Base-by-base conservation (phyloP, 139 green algal species). In the Desmodesmus armatus region DNA sequence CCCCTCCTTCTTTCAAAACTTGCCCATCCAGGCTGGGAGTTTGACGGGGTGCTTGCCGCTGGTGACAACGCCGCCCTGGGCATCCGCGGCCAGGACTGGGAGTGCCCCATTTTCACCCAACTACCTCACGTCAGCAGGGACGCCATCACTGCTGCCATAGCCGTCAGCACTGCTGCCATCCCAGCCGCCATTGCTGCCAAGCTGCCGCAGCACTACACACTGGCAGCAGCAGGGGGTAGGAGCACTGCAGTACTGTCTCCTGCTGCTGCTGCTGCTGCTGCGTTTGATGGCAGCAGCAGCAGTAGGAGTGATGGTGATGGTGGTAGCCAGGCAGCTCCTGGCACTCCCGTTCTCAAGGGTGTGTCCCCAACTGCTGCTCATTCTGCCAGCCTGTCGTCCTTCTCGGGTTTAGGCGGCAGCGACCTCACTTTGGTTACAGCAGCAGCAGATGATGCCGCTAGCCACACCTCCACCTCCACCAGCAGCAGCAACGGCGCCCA, bases 1-100 rank as follows among this genome's bases (percentile, higher is more conserved):
- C 35, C 40, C 44, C 27, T 78, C 21, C 11, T 39, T 3, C 11
- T 78, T 39, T 62, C 51, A 62, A 62, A 62, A n/a, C n/a, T n/a
- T n/a, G n/a, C n/a, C n/a, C n/a, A n/a, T n/a, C n/a, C 83, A 91
- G 87, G 79, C 25, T 93, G 90, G 90, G 27, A 84, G 39, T 90
- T 87, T 73, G 62, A 76, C 25, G 88, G 88, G 29, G 31, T 88
- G 3, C 70, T 93, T 25, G 80, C 80, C 21, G 51, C 69, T 47
- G 80, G 49, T 44, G 69, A 80, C 29, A 80, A 80, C 40, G 19
- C 15, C 1, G 39, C 49, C 2, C 37, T 79, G 3, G 80, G 70
- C 0, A 78, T 80, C 3, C 33, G 33, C 3, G 88, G 90, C 1
- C 60, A 58, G 1, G 87, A 91, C 76, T 93, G 90, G 88, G 90